These are phyloP conservation scores for Chalciporus pseudorubinellus DNA, from an alignment of 768 basidiomycete genomes.

Conservation along the genomic window DNA sequence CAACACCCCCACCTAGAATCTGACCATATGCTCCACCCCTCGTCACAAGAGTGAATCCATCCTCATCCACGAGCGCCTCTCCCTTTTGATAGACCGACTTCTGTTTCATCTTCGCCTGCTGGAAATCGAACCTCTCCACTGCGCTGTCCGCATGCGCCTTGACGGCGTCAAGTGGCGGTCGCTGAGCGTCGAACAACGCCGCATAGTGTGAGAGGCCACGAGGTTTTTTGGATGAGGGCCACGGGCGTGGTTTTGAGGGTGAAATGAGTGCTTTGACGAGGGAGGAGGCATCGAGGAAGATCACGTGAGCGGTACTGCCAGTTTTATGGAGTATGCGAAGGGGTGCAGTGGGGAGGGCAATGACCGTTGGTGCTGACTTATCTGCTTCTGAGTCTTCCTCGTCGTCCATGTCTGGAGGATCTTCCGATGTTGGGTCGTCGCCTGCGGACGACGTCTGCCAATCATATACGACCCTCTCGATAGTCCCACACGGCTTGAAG, in stretches of 20 bases:
- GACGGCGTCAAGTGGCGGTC: conserved; percentile 73
- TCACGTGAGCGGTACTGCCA: conserved; percentile 68
- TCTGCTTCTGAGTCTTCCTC: conserved; percentile 21
- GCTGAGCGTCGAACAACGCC: conserved; percentile 57
- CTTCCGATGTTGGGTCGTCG: conserved; percentile 5
- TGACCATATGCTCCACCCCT: conserved; percentile 88
- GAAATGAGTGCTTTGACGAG: conserved; percentile 61
- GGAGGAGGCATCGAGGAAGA: conserved; percentile 71
- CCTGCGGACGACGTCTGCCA: conserved; percentile 35
- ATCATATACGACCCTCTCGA: conserved; percentile 73
- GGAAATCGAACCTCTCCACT: conserved; percentile 74
- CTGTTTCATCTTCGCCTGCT: conserved; percentile 51
- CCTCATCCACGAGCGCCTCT: conserved; percentile 88
- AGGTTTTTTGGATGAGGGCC: conserved; percentile 63
- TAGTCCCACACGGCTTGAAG: conserved; percentile 74
- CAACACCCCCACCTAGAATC: conserved; percentile 78
- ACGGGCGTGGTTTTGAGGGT: conserved; percentile 51
- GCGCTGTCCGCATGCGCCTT: conserved; percentile 78
- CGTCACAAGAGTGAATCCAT: conserved; percentile 94
- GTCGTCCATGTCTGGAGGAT: conserved; percentile 28
- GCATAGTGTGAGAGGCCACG: conserved; percentile 73
- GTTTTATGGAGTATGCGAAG: conserved; percentile 60
- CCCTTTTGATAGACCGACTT: conserved; percentile 73
- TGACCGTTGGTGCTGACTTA: conserved; percentile 45
- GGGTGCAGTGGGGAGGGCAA: conserved; percentile 53